Evolutionary conservation across 2,329 filamentous ascomycete species (phyloP), one percentile per base, ranked within the genome.

Genomic region (Arthroderma sp.): DNA sequence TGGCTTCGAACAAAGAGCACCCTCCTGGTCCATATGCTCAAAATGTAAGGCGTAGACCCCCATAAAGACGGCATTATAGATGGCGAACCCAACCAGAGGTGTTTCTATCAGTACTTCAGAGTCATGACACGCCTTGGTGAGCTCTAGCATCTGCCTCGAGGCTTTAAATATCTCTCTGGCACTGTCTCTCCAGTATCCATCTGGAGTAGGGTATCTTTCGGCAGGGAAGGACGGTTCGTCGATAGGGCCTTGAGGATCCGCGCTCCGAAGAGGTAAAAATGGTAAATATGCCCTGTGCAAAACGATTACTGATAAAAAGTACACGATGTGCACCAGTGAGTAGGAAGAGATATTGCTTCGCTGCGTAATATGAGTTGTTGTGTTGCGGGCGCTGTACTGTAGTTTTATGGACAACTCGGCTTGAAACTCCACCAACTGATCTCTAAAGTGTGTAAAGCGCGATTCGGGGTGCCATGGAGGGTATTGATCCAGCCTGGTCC

Each of bases 221-320:
- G 64, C 52, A 1, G 67, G 58, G 40, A 72, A 68, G 2, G 62
- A 48, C 2, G 71, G 70, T 38, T 68, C 67, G 48, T 77, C 74
- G 32, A 75, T 51, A 1, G 74, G 74, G 2, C 74, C 74, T 38
- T 66, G 55, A 2, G 74, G 74, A 52, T 69, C 69, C 22, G 59
- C 54, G 50, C 66, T 68, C 11, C 66, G 64, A 38, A 75, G 58
- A 1, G 74, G 71, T 4, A 75, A 58, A 53, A 75, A 76, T 0
- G 73, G 72, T 9, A 77, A 58, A 49, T 75, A 75, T 44, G 75
- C 68, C 44, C 74, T 66, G 50, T 76, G 71, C 4, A 77, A 64
- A 42, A 73, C 67, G 40, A 77, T 71, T 32, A 70, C 68, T 34
- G 71, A 75, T 5, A 77, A 62, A 32, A 72, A 68, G 48, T 72